phyloP scores from a whole-genome alignment of 1,284 basidiomycete species.

The Naganishia cerealis region DNA sequence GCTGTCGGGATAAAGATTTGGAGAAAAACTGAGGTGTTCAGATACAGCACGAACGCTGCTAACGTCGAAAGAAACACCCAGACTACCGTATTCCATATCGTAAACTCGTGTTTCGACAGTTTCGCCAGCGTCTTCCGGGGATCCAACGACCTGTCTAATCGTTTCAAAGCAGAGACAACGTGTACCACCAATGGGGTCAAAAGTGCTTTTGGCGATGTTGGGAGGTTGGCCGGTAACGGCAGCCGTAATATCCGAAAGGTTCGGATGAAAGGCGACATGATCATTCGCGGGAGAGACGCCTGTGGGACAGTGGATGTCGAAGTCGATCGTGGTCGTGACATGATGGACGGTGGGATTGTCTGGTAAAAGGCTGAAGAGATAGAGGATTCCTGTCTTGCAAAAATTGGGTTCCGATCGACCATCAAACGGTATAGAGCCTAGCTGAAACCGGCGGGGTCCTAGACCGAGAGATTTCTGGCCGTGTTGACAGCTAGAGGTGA shows the following conservation, averaged over 20 bases:
- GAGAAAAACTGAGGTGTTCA: constrained; percentile 68
- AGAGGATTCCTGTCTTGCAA: constrained; percentile 1
- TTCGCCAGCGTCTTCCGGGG: constrained; percentile 68
- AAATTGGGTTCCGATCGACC: constrained; percentile 12
- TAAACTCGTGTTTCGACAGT: constrained; percentile 65
- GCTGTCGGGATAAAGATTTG: constrained; percentile 79
- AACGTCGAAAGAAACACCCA: constrained; percentile 63
- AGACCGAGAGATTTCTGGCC: no score
- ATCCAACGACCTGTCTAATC: constrained; percentile 74
- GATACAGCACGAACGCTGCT: constrained; percentile 70
- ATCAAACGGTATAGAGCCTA: not conserved
- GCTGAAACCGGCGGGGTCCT: no score
- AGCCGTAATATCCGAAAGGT: constrained; percentile 39
- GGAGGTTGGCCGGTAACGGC: constrained; percentile 40
- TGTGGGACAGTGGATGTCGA: constrained; percentile 24
- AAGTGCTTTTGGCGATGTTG: constrained; percentile 38
- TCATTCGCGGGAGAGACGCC: constrained; percentile 45
- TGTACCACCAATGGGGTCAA: constrained; percentile 45
- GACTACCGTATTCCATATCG: constrained; percentile 61
- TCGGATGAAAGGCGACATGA: constrained; percentile 43
- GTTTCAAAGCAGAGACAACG: constrained; percentile 51
- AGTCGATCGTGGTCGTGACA: constrained; percentile 22
- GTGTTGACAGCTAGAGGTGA: no score
- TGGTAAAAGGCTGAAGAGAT: constrained; percentile 1
- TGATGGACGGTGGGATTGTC: constrained; percentile 1